A percentile compares a stretch with the other conserved stretches of the same genome.
Conservation (phyloP, 495 filamentous ascomycete species). For the Acidomyces sp. region DNA sequence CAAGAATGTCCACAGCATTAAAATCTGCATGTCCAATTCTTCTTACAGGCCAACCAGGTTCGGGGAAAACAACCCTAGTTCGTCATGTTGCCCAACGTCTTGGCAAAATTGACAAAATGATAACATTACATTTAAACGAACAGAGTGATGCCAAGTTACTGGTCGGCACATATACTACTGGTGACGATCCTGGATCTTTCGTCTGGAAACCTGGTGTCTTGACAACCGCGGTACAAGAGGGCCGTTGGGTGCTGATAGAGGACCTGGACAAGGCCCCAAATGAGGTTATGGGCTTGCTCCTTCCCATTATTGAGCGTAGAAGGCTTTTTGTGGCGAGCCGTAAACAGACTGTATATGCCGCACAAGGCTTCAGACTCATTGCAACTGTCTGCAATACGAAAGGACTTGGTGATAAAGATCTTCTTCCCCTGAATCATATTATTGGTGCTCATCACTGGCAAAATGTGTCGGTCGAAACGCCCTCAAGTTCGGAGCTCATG, state of each 20-base stretch:
- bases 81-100: constrained; percentile 68
- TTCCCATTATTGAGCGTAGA: constrained; percentile 78
- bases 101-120: constrained; percentile 58
- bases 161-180: constrained; percentile 85
- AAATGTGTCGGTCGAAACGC: constrained; percentile 51
- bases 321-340: constrained; percentile 78
- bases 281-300: constrained; percentile 79
- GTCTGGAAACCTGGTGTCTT: constrained; percentile 87
- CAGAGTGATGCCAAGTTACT: constrained; percentile 94
- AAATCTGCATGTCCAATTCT: constrained; percentile 50
- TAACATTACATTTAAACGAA: constrained; percentile 90
- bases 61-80: constrained; percentile 80
- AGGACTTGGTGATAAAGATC: constrained; percentile 57
- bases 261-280: constrained; percentile 93
- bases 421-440: constrained; percentile 39
- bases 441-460: constrained; percentile 78
- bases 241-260: constrained; percentile 91
- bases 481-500: constrained; percentile 55
- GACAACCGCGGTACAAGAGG: constrained; percentile 84
- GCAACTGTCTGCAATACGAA: constrained; percentile 72
- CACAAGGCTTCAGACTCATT: constrained; percentile 74
- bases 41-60: constrained; percentile 69
- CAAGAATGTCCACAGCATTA: constrained; percentile 45
- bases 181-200: constrained; percentile 70
- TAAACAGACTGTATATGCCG: constrained; percentile 70